Evolutionary conservation across 768 basidiomycete genomes (phyloP).

Genomic region (Hydnum rufescens): DNA sequence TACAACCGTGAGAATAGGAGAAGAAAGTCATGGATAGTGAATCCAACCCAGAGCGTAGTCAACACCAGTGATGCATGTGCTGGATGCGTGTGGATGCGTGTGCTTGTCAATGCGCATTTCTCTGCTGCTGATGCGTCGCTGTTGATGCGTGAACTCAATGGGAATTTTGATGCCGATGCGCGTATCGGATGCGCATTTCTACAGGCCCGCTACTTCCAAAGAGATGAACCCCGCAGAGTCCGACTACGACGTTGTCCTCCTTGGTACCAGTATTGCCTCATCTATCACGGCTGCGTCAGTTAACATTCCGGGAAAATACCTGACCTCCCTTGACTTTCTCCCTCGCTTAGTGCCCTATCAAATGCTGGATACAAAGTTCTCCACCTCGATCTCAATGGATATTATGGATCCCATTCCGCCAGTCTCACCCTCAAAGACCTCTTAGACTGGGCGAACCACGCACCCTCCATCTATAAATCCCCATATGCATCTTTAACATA

Average conservation of each 20-base stretch:
- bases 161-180: no score
- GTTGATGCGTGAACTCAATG: no score
- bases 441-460: slow-evolving; percentile 43
- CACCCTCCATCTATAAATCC: slow-evolving; percentile 18
- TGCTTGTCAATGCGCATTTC: no score
- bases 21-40: no score
- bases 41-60: no score
- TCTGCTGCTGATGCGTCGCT: no score
- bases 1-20: no score
- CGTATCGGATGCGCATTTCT: no score
- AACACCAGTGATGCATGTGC: no score
- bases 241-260: slow-evolving; percentile 24
- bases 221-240: no score
- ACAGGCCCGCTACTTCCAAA: no score
- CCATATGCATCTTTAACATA: slow-evolving; percentile 8
- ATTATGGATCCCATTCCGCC: slow-evolving; percentile 75
- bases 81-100: no score
- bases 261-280: slow-evolving; percentile 40
- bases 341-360: slow-evolving; percentile 48
- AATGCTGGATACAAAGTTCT: slow-evolving; percentile 77
- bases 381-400: slow-evolving; percentile 65
- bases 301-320: slow-evolving; percentile 1
- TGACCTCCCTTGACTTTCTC: slow-evolving; percentile 2
- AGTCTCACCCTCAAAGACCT: slow-evolving; percentile 61
- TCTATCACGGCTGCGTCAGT: slow-evolving; percentile 81